These are phyloP conservation scores for Hymenoscyphus linearis DNA, from an alignment of 2,329 filamentous ascomycete genomes.

Conservation along the genomic window DNA sequence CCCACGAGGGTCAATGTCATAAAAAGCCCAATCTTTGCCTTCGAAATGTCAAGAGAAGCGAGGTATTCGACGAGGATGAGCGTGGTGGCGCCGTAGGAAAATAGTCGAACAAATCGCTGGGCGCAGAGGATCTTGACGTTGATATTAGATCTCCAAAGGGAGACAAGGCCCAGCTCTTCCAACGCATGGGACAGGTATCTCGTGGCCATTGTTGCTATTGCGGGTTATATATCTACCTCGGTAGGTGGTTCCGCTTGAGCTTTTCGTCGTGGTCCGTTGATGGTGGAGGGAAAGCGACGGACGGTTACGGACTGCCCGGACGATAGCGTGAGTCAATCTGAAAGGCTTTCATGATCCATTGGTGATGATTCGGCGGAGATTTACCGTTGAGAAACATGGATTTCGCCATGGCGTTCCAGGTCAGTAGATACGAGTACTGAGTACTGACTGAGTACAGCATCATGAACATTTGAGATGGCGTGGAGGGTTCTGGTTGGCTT, in stretches of 20 bases:
- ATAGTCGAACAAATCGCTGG: slow-evolving; percentile 56
- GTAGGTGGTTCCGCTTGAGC: neutral
- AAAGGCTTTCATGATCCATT: neutral
- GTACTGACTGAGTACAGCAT: neutral
- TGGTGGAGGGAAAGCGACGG: neutral
- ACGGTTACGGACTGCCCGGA: neutral
- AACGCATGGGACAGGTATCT: slow-evolving; percentile 19
- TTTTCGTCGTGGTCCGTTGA: neutral
- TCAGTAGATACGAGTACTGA: neutral
- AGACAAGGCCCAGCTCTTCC: slow-evolving; percentile 42
- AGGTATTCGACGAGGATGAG: slow-evolving; percentile 55
- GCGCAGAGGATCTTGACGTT: slow-evolving; percentile 54
- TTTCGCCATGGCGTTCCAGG: neutral
- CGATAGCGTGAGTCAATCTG: neutral
- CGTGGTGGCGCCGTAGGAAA: slow-evolving; percentile 56
- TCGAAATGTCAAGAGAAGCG: slow-evolving; percentile 43
- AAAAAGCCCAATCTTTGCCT: slow-evolving; percentile 53
- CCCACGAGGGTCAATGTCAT: slow-evolving; percentile 60
- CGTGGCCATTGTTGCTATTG: slow-evolving; percentile 17
- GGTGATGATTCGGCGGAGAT: neutral
- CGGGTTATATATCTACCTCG: neutral
- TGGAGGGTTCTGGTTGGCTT: no score
- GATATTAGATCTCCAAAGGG: slow-evolving; percentile 37
- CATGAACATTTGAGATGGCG: neutral
- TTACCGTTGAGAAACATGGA: neutral